phyloP scores from a whole-genome alignment of 1,284 basidiomycete species.

The Leucoagaricus sp. region DNA sequence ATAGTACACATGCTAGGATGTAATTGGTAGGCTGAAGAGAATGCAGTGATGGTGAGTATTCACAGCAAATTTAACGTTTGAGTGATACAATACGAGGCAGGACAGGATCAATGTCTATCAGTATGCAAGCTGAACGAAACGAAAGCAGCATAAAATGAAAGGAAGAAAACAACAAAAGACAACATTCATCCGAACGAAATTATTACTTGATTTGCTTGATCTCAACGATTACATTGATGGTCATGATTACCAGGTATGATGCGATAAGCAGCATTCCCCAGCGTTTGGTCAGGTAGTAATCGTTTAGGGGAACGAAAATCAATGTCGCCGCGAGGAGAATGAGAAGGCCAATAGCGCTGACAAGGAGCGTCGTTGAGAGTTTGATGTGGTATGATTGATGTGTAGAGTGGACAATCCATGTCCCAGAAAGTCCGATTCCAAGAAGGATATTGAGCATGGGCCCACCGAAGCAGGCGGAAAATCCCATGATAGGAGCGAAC shows the following conservation, averaged over 20 bases:
- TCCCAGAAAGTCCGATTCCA: slow-evolving; percentile 81
- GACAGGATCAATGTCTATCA: background rate
- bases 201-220: slow-evolving; percentile 26
- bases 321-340: slow-evolving; percentile 76
- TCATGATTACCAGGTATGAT: slow-evolving; percentile 76
- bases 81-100: background rate
- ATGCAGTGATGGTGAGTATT: background rate
- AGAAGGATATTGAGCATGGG: slow-evolving; percentile 98
- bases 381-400: slow-evolving; percentile 67
- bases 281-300: slow-evolving; percentile 74
- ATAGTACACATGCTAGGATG: background rate
- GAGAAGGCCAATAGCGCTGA: slow-evolving; percentile 81
- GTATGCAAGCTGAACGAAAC: background rate
- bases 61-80: background rate
- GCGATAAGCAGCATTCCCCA: slow-evolving; percentile 83
- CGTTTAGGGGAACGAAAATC: slow-evolving; percentile 83
- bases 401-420: slow-evolving; percentile 67
- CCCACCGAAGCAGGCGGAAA: slow-evolving; percentile 92
- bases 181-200: background rate
- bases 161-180: background rate
- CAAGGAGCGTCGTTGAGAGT: slow-evolving; percentile 83
- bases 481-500: slow-evolving; percentile 87
- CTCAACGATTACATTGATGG: slow-evolving; percentile 77
- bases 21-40: too few species aligned
- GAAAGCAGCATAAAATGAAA: background rate